Evolutionary conservation across 371 early-diverging fungal genomes (phyloP).

Genomic region (Apophysomyces variabilis): DNA sequence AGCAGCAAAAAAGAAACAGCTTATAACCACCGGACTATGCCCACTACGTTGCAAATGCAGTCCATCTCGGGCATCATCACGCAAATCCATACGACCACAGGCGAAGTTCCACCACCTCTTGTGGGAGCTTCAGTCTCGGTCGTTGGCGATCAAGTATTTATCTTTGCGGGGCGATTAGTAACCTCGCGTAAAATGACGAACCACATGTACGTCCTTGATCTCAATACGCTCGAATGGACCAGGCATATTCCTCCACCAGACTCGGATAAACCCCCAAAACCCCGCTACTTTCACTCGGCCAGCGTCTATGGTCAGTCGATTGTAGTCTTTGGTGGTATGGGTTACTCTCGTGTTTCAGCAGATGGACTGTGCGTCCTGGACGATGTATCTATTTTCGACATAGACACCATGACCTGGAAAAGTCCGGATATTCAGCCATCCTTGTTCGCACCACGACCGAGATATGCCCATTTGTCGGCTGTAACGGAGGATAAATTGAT

Average conservation of each 20-base stretch:
- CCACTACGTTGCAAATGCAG: conserved; percentile 49
- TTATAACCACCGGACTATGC: conserved; percentile 16
- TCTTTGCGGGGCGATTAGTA: conserved; percentile 77
- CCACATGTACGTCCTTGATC: conserved; percentile 67
- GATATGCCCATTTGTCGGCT: conserved; percentile 82
- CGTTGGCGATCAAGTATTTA: conserved; percentile 63
- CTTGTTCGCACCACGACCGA: conserved; percentile 65
- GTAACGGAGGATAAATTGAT: conserved; percentile 63
- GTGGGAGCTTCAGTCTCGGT: conserved; percentile 77
- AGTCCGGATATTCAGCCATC: conserved; percentile 53
- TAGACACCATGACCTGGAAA: conserved; percentile 67
- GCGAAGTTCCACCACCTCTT: conserved; percentile 78
- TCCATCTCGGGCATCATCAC: conserved; percentile 74
- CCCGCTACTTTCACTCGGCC: conserved; percentile 80
- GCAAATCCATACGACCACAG: conserved; percentile 65
- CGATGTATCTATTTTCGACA: conserved; percentile 75
- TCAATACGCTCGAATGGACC: conserved; percentile 66
- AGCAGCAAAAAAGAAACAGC: conserved; percentile 6
- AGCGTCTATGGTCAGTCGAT: conserved; percentile 60
- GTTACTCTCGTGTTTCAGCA: conserved; percentile 44
- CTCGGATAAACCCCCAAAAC: conserved; percentile 47
- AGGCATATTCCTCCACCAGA: conserved; percentile 46
- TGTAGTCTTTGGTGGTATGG: conserved; percentile 71
- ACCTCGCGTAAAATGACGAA: conserved; percentile 72
- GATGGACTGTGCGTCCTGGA: conserved; percentile 66